Percentiles rank a stretch among this genome's conserved stretches.
These are phyloP conservation scores for Geotrichum reessii DNA, from an alignment of 1,139 yeast species.

Conservation along the genomic window DNA sequence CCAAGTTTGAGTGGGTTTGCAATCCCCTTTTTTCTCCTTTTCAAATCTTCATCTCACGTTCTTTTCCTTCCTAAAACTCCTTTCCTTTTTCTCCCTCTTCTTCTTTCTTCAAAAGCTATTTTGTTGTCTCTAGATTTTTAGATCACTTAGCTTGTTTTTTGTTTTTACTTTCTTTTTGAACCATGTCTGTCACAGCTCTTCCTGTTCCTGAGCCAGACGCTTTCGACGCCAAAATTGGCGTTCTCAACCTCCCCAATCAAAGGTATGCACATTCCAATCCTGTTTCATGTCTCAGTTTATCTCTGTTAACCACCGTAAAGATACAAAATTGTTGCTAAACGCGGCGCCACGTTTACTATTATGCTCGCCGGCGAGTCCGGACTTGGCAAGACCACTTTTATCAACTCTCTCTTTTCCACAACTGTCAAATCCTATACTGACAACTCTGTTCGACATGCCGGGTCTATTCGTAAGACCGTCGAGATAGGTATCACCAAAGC, in stretches of 20 bases:
- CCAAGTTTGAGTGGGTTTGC: background rate
- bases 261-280: slow-evolving; percentile 45
- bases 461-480: slow-evolving; percentile 77
- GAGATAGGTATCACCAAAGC: slow-evolving; percentile 90
- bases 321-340: slow-evolving; percentile 80
- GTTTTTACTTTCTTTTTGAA: background rate
- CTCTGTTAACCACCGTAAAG: slow-evolving; percentile 34
- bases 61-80: background rate
- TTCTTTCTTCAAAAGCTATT: background rate
- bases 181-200: slow-evolving; percentile 11
- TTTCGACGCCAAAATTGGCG: slow-evolving; percentile 49
- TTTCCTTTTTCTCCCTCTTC: background rate
- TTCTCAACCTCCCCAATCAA: slow-evolving; percentile 88
- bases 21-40: background rate
- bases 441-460: slow-evolving; percentile 59
- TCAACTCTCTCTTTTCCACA: slow-evolving; percentile 73
- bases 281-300: slow-evolving; percentile 1
- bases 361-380: slow-evolving; percentile 98
- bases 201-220: slow-evolving; percentile 5
- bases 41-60: background rate
- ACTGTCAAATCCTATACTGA: slow-evolving; percentile 60
- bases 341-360: slow-evolving; percentile 83
- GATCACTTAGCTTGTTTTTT: background rate
- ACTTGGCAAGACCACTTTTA: slow-evolving; percentile 79
- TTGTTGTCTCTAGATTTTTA: background rate